phyloP scores from a whole-genome alignment of 495 filamentous ascomycete genomes.

The Penicilliopsis zonata region DNA sequence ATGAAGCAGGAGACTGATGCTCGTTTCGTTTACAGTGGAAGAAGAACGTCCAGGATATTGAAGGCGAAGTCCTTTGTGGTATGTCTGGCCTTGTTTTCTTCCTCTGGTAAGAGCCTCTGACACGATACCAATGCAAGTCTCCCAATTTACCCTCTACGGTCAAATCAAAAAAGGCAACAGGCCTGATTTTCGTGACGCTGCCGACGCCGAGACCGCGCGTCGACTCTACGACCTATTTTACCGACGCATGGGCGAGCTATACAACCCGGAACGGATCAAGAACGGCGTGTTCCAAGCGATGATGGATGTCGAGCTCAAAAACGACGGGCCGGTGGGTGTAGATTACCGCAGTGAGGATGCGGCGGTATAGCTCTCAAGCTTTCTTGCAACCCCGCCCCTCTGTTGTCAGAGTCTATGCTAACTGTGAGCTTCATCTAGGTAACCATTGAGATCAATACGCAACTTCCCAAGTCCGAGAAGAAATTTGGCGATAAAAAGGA shows the following conservation, averaged over 20 bases:
- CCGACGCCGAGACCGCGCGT: constrained; percentile 63
- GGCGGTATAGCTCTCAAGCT: constrained; percentile 42
- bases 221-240: constrained; percentile 75
- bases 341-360: constrained; percentile 52
- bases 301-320: constrained; percentile 94
- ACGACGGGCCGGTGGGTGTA: constrained; percentile 86
- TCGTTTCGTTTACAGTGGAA: constrained; percentile 59
- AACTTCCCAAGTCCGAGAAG: constrained; percentile 42
- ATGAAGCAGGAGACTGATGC: neutral
- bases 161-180: constrained; percentile 89
- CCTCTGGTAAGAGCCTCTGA: too few relatives aligned
- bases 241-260: constrained; percentile 58
- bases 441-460: constrained; percentile 53
- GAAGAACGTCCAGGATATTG: constrained; percentile 70
- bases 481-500: constrained; percentile 12
- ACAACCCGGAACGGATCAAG: constrained; percentile 68
- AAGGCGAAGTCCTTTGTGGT: constrained; percentile 88
- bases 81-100: too few relatives aligned
- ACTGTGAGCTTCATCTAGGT: constrained; percentile 33
- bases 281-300: constrained; percentile 96
- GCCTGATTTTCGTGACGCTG: constrained; percentile 88
- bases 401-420: neutral
- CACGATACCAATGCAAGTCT: too few relatives aligned
- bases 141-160: constrained; percentile 92
- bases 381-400: constrained; percentile 9